These are phyloP conservation scores for Rhizopogon rudus DNA, from an alignment of 768 basidiomycete species.

Conservation along the genomic window DNA sequence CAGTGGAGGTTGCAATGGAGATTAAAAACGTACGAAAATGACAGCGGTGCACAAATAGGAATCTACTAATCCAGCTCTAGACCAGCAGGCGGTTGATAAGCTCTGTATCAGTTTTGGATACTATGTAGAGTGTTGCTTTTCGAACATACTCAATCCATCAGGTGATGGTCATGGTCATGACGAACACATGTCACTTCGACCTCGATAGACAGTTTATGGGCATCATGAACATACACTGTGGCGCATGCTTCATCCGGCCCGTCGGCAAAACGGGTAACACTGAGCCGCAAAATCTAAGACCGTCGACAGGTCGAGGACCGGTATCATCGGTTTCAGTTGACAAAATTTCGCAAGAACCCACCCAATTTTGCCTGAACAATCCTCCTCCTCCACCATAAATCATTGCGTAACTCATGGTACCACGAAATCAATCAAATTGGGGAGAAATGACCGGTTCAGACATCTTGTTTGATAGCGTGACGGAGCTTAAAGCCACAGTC, in stretches of 20 bases:
- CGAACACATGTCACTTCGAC: neutral
- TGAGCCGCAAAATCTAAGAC: neutral
- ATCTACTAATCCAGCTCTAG: neutral
- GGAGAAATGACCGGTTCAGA: neutral
- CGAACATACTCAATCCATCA: neutral
- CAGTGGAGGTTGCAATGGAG: neutral
- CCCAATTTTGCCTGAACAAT: neutral
- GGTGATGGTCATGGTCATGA: neutral
- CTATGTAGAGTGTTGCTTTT: neutral
- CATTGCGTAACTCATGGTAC: neutral
- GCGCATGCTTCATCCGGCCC: neutral
- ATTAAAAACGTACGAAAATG: slow-evolving; percentile 1
- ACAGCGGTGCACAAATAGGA: neutral
- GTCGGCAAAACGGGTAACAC: neutral
- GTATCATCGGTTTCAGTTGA: no score
- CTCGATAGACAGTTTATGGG: neutral
- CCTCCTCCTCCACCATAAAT: no score
- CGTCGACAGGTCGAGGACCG: neutral
- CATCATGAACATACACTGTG: neutral
- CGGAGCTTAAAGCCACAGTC: neutral
- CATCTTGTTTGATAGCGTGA: neutral
- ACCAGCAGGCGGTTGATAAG: neutral
- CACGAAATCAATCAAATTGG: neutral
- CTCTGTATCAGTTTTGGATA: neutral
- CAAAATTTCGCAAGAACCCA: neutral